Base-by-base conservation (phyloP, 768 basidiomycete genomes). In the Termitomyces sp. region DNA sequence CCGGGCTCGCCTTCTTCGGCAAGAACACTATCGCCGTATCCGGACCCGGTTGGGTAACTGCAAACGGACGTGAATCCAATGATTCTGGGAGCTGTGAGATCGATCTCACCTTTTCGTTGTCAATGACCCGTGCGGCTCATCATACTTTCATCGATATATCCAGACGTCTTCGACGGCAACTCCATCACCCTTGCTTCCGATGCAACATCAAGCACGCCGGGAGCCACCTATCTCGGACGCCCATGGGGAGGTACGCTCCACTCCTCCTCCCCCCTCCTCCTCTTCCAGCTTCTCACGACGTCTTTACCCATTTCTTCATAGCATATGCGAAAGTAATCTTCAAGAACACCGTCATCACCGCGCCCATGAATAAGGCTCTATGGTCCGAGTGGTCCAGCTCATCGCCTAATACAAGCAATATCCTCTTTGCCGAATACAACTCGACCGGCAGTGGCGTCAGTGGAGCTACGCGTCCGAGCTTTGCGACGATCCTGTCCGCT, bases 301-400 rank as follows among this genome's bases (percentile, higher is more conserved):
- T 32, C n/a, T 21, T 37, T 11, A 52, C 52, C n/a, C n/a, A 2
- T 2, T 19, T 27, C 28, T 4, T 52, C 30, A 28, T 25, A 75
- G 77, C 73, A 58, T 78, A 66, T 41, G 76, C 77, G 9, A 77
- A 77, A 62, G 79, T 82, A 11, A 73, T 80, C 40, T 79, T 76
- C 71, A 75, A 76, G 46, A 77, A 75, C 60, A 79, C 78, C 0
- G 59, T 70, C 34, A 64, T 82, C 27, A 72, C 63, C 1, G 72
- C 71, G 2, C 72, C 72, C 0, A 59, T 79, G 56, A 76, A 77
- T 47, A 65, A 62, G 12, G 70, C 73, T 1, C 52, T 80, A 14
- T 48, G 48, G 46, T 48, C 48, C 30, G 17, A 23, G 4, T 50
- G 47, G 46, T 46, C 44, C 14, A 46, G 61, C 1, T 39, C 58